Percentiles rank a stretch among this genome's conserved stretches.
These are phyloP conservation scores for Penicillium dipodomyicola DNA, from an alignment of 495 filamentous ascomycete genomes.

Conservation along the genomic window DNA sequence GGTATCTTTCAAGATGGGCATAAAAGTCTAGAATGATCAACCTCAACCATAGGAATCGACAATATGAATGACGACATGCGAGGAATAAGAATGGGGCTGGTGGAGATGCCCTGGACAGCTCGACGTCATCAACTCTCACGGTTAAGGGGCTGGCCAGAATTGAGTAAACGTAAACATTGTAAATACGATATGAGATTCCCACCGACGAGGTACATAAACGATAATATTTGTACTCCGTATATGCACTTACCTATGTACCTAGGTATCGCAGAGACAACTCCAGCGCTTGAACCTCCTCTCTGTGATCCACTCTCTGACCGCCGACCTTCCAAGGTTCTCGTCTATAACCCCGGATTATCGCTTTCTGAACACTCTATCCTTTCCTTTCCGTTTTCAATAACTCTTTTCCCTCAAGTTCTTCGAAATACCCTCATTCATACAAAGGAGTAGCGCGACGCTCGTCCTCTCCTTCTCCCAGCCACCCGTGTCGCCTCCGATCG, in stretches of 20 bases:
- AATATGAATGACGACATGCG: conserved; percentile 1
- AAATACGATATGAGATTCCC: background rate
- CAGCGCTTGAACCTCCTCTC: background rate
- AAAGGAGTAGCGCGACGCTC: background rate
- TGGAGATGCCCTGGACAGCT: background rate
- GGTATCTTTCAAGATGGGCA: too few species aligned
- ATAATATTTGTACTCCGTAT: background rate
- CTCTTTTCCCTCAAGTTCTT: too few species aligned
- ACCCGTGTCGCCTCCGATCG: conserved; percentile 24
- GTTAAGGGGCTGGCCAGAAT: conserved; percentile 1
- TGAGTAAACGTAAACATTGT: background rate
- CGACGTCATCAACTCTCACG: conserved; percentile 19
- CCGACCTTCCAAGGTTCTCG: conserved; percentile 10
- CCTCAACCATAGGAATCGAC: too few species aligned
- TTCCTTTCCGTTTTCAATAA: background rate
- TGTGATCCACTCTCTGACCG: conserved; percentile 30
- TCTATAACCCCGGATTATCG: conserved; percentile 20
- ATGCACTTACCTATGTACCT: too few species aligned
- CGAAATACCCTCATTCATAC: background rate
- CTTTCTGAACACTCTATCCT: background rate
- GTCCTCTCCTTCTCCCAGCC: conserved; percentile 15
- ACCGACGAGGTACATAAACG: background rate
- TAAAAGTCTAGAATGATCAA: too few species aligned
- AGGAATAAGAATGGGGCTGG: conserved; percentile 2
- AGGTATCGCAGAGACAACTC: too few species aligned